Conservation (phyloP, 495 filamentous ascomycete genomes). For the Penicillium daleae region DNA sequence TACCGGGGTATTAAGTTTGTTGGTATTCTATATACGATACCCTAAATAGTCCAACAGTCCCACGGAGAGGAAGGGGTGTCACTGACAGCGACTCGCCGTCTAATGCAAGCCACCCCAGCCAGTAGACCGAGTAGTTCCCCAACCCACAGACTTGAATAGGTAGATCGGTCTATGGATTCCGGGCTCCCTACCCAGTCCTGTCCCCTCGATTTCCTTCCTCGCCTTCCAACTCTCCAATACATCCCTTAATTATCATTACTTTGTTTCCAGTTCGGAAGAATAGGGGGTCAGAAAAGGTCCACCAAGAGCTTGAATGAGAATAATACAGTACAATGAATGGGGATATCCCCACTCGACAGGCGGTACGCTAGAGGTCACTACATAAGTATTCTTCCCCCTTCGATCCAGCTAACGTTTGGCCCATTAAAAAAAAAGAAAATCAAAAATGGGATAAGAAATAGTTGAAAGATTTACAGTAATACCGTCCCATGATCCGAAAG, state of each 20-base stretch:
- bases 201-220: neutral
- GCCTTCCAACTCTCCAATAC: neutral
- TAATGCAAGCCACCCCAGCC: slow-evolving; percentile 42
- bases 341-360: neutral
- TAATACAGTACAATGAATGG: neutral
- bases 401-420: slow-evolving; percentile 5
- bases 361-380: neutral
- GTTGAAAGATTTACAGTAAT: neutral
- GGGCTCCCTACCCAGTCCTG: neutral
- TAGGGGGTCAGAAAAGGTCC: neutral
- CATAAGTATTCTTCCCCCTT: slow-evolving; percentile 2
- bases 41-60: neutral
- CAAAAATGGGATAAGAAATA: slow-evolving; percentile 12
- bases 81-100: slow-evolving; percentile 39
- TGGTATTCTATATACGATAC: neutral
- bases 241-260: neutral
- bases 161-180: slow-evolving; percentile 1
- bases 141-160: neutral
- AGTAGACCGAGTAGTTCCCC: slow-evolving; percentile 12
- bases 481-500: slow-evolving; percentile 23
- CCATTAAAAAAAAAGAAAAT: neutral
- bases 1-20: neutral
- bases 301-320: neutral
- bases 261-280: neutral
- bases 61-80: slow-evolving; percentile 18